Percentiles rank a stretch among this genome's conserved stretches.
Conservation (phyloP, 345 rosid genomes). For the Mangifera indica region DNA sequence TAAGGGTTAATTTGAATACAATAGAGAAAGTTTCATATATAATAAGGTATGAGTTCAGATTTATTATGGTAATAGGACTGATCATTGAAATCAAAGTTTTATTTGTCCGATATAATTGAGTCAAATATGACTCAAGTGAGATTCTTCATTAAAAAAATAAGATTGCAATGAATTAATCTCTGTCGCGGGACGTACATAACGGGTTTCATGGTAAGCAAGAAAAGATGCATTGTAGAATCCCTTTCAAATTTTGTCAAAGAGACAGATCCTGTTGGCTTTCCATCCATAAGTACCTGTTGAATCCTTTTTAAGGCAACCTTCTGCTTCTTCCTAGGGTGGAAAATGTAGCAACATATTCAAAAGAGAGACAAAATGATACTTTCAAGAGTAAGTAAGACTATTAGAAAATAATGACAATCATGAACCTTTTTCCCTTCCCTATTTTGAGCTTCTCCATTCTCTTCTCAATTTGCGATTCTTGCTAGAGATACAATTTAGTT, state of each 20-base stretch:
- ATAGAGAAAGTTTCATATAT: no score
- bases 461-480: slow-evolving; percentile 82
- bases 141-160: no score
- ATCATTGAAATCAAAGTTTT: slow-evolving; percentile 72
- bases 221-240: slow-evolving; percentile 78
- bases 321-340: slow-evolving; percentile 74
- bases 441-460: slow-evolving; percentile 84
- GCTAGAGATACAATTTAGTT: slow-evolving; percentile 37
- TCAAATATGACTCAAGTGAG: no score
- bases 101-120: no score
- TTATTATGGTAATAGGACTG: no score
- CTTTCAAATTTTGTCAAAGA: slow-evolving; percentile 74
- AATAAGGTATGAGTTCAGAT: no score
- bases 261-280: slow-evolving; percentile 85
- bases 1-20: no score
- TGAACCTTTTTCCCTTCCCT: slow-evolving; percentile 71
- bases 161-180: no score
- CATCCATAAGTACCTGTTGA: slow-evolving; percentile 74
- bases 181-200: slow-evolving; percentile 82
- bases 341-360: slow-evolving; percentile 15
- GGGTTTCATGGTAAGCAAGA: slow-evolving; percentile 94
- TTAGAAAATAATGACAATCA: background rate
- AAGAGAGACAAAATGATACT: no score
- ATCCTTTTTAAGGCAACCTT: slow-evolving; percentile 75
- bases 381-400: no score